phyloP scores from a whole-genome alignment of 495 filamentous ascomycete genomes.

The Rhizodiscina lignyota region DNA sequence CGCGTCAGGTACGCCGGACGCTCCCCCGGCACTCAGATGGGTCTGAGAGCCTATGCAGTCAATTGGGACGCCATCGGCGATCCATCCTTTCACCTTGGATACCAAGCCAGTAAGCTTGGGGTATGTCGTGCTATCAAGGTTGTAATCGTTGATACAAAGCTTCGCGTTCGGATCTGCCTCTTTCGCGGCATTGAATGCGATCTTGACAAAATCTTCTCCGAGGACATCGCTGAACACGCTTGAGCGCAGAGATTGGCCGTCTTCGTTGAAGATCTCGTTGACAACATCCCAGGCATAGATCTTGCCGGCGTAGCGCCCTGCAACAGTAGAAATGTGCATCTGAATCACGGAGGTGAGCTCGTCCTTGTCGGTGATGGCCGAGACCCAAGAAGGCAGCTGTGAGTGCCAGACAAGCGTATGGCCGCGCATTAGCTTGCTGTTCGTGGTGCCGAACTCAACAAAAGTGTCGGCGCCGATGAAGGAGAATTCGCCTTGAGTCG shows the following conservation, averaged over 20 bases:
- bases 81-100: constrained; percentile 46
- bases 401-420: constrained; percentile 50
- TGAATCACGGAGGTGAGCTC: constrained; percentile 36
- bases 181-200: constrained; percentile 45
- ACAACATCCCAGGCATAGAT: constrained; percentile 50
- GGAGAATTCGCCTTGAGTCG: constrained; percentile 30
- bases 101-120: constrained; percentile 48
- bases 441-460: constrained; percentile 39
- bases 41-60: constrained; percentile 57
- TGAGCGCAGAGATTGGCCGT: constrained; percentile 36
- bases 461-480: constrained; percentile 36
- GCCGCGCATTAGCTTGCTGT: constrained; percentile 42
- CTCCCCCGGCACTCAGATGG: constrained; percentile 36
- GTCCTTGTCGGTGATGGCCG: constrained; percentile 29
- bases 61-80: constrained; percentile 48
- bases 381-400: constrained; percentile 47
- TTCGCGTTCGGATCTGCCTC: constrained; percentile 39
- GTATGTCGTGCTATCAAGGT: constrained; percentile 27
- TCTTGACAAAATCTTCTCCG: constrained; percentile 37
- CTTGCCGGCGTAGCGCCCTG: constrained; percentile 44
- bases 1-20: constrained; percentile 26
- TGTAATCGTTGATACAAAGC: constrained; percentile 59
- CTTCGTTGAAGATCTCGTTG: constrained; percentile 51
- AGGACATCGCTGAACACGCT: constrained; percentile 43
- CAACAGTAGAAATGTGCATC: constrained; percentile 40